Evolutionary conservation across 208 protist species (phyloP).

Genomic region (Tritrichomonas musculus): DNA sequence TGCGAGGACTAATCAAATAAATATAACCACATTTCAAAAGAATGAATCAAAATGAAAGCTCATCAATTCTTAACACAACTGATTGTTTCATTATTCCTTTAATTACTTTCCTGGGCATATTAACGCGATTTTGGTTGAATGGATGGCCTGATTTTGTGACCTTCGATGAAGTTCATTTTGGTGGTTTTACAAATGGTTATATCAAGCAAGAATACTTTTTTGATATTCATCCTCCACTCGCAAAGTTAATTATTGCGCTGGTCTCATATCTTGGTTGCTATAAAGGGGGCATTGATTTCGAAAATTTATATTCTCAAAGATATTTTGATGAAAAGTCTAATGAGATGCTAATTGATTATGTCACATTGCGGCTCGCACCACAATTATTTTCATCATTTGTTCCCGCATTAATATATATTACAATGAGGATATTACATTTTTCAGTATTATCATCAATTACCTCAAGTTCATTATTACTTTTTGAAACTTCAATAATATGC

Average conservation of each 20-base stretch:
- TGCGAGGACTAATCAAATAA: too few species aligned
- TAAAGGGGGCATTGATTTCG: background rate
- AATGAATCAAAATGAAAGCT: too few species aligned
- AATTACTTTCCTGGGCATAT: too few species aligned
- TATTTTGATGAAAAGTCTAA: too few species aligned
- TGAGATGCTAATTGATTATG: conserved; percentile 18
- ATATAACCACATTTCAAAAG: too few species aligned
- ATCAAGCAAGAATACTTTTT: conserved; percentile 29
- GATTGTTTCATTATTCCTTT: too few species aligned
- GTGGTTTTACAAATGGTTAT: conserved; percentile 33
- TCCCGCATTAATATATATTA: background rate
- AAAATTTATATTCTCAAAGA: too few species aligned
- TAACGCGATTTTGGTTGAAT: too few species aligned
- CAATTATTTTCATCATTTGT: background rate
- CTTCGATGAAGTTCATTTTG: conserved; percentile 42
- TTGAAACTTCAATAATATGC: background rate
- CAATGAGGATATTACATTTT: background rate
- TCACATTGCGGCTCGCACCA: background rate
- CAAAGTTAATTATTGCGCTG: conserved; percentile 31
- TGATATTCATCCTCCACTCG: conserved; percentile 43
- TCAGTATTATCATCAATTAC: background rate
- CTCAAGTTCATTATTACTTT: background rate
- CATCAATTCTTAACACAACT: too few species aligned
- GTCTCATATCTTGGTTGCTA: background rate
- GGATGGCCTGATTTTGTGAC: background rate